Percentiles rank a stretch among this genome's conserved stretches.
phyloP scores from a whole-genome alignment of 441 rosid species.

The Populus hybrid region DNA sequence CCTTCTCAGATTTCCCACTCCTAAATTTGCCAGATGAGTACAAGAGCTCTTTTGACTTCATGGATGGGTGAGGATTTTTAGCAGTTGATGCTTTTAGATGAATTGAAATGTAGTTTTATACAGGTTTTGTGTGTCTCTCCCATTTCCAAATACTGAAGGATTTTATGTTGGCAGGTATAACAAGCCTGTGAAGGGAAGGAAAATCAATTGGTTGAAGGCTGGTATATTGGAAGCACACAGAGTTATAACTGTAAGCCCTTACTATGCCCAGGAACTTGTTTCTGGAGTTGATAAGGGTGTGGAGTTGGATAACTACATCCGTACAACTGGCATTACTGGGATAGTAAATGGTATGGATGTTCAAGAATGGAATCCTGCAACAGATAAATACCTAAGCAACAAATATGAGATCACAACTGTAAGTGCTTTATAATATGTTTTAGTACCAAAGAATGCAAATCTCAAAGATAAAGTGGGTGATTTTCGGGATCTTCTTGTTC shows the following conservation, averaged over 20 bases:
- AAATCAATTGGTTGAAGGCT: slow-evolving; percentile 96
- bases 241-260: slow-evolving; percentile 80
- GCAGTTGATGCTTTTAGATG: not conserved
- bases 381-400: slow-evolving; percentile 65
- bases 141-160: not conserved
- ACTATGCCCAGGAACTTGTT: slow-evolving; percentile 76
- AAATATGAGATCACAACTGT: slow-evolving; percentile 72
- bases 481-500: slow-evolving; percentile 6
- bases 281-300: slow-evolving; percentile 76
- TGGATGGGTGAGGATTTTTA: slow-evolving; percentile 52
- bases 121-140: not conserved
- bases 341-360: slow-evolving; percentile 91
- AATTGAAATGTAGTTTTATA: not conserved
- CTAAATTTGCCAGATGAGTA: slow-evolving; percentile 64
- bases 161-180: slow-evolving; percentile 34
- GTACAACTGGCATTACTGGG: slow-evolving; percentile 61
- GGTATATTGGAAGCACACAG: slow-evolving; percentile 70
- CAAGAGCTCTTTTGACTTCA: slow-evolving; percentile 72
- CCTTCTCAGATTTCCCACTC: slow-evolving; percentile 52
- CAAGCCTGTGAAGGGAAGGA: slow-evolving; percentile 80
- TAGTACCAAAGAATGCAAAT: not conserved
- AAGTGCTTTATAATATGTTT: slow-evolving; percentile 27
- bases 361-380: slow-evolving; percentile 90
- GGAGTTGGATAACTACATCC: slow-evolving; percentile 58
- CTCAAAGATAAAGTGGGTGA: not conserved